Percentiles rank a stretch among this genome's conserved stretches.
These are phyloP conservation scores for Anthracocystis panici-leucophaei DNA, from an alignment of 1,284 basidiomycete species.

Conservation along the genomic window DNA sequence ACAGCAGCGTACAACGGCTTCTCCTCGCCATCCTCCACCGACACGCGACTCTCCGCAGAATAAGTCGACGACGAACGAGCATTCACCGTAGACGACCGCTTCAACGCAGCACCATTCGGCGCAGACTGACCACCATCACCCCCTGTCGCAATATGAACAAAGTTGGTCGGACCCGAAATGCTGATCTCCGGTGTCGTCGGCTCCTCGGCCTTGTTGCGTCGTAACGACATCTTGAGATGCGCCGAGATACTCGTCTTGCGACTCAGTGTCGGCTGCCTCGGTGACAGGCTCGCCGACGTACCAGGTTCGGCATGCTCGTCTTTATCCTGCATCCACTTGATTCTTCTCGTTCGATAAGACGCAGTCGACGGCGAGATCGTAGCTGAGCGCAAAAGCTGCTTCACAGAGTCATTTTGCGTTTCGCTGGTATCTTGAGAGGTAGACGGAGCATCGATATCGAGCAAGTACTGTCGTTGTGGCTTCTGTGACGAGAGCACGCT, in stretches of 20 bases:
- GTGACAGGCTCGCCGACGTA: constrained; percentile 1
- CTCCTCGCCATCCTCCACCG: constrained; percentile 7
- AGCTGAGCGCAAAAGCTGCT: constrained; percentile 27
- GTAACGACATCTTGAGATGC: constrained; percentile 31
- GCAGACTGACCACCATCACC: constrained; percentile 5
- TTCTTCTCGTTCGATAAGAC: constrained; percentile 9
- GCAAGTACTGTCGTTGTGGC: constrained; percentile 31
- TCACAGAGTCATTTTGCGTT: constrained; percentile 9
- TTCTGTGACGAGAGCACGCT: constrained; percentile 11
- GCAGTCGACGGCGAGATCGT: constrained; percentile 18
- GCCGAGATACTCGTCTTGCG: constrained; percentile 40
- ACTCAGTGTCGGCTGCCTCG: constrained; percentile 17
- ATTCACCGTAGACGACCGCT: constrained; percentile 15
- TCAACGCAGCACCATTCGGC: neutral
- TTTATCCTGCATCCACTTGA: constrained; percentile 31
- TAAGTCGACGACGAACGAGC: constrained; percentile 6
- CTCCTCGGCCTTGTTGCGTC: constrained; percentile 20
- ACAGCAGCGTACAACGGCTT: constrained; percentile 8
- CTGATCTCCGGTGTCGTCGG: constrained; percentile 4
- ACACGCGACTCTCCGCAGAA: constrained; percentile 3
- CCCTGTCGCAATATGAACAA: constrained; percentile 35
- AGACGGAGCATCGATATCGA: constrained; percentile 24
- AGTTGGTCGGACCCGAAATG: constrained; percentile 36
- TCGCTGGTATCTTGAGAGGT: neutral
- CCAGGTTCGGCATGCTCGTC: constrained; percentile 24